Conservation (phyloP, 148 eudicot species). For the Silene latifolia region DNA sequence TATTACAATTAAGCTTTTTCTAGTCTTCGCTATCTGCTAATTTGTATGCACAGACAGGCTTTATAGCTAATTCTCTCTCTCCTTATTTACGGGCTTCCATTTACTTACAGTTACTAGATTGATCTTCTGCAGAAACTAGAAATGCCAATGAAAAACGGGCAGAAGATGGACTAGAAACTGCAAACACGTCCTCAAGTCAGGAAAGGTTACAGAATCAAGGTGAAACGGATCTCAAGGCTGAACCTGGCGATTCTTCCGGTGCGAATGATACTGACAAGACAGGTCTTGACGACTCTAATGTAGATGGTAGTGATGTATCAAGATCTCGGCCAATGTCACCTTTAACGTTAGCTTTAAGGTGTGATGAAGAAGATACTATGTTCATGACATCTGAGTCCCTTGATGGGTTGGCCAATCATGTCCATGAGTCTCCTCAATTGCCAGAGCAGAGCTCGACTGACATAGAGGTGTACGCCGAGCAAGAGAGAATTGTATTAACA, state of each 20-base stretch:
- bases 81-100: conserved; percentile 7
- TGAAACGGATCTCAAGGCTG: conserved; percentile 36
- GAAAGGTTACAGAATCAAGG: conserved; percentile 42
- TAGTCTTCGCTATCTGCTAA: background rate
- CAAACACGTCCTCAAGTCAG: conserved; percentile 40
- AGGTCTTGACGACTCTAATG: conserved; percentile 43
- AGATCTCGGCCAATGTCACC: conserved; percentile 81
- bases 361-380: conserved; percentile 76
- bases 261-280: conserved; percentile 43
- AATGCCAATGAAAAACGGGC: conserved; percentile 43
- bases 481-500: conserved; percentile 73
- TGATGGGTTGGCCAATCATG: conserved; percentile 35
- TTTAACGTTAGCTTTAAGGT: conserved; percentile 70
- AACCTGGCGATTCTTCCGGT: conserved; percentile 31
- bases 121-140: conserved; percentile 49
- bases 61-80: background rate
- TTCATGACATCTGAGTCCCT: conserved; percentile 52
- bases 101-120: background rate
- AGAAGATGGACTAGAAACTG: conserved; percentile 39
- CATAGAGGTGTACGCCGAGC: conserved; percentile 70
- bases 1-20: background rate
- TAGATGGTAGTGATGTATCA: conserved; percentile 55
- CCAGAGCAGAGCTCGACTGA: conserved; percentile 52
- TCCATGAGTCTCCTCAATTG: conserved; percentile 39
- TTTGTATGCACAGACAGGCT: background rate